Evolutionary conservation across 345 rosid species (phyloP), one percentile per base, ranked within the genome.

Genomic region (Aethionema arabicum): DNA sequence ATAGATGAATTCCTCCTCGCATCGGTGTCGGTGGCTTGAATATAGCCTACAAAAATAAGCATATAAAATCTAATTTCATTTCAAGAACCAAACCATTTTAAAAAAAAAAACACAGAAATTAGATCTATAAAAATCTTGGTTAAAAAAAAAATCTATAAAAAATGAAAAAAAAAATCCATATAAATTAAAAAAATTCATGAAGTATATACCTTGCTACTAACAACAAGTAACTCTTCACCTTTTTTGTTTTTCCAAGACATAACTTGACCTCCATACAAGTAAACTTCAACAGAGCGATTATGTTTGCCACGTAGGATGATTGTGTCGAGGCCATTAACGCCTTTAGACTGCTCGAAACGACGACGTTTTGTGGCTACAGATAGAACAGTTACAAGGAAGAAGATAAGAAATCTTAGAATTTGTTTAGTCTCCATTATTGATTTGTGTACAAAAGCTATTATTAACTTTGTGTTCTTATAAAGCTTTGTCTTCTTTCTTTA

Each of bases 1-100:
- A 82, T 64, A 91, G 58, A 11, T 96, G 95, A 62, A 88, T 86
- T 38, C 98, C 98, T 64, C 98, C 96, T 64, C 96, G 91, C 60
- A 91, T 81, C n/a, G 96, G 74, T 61, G 72, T 86, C 45, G 96
- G 90, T 57, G 85, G 87, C 53, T 61, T 60, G 65, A 85, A 88
- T 56, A 57, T 68, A 33, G 87, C 86, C 95, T 88, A 79, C 73
- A 64, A 5, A 61, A 65, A 73, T 1, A 21, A 21, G 2, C 27
- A 21, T 33, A 14, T 52, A 52, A 35, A 52, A 66, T 61, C 30
- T 44, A 32, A 21, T 40, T 40, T 50, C 31, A 3, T 6, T 21
- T 21, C 27, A 21, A 21, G 1, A 21, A 21, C 27, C 27, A 21
- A 21, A 35, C 12, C n/a, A n/a, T n/a, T n/a, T n/a, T n/a, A 21